Evolutionary conservation across 768 basidiomycete genomes (phyloP), one percentile per base, ranked within the genome.

Genomic region (Boletus subcaerulescens): DNA sequence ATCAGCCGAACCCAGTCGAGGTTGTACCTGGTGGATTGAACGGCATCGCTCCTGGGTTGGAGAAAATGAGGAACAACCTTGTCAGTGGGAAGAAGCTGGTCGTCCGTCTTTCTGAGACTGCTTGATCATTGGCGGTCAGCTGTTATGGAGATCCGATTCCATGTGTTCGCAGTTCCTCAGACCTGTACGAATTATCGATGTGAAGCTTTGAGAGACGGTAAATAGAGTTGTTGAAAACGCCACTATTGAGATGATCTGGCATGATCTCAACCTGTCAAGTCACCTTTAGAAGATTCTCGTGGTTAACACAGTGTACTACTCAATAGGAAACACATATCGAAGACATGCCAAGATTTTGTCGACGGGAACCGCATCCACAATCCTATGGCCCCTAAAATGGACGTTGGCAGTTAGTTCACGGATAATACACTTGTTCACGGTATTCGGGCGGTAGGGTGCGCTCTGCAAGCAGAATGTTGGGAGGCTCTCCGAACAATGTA

Each of bases 11-110:
- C 44, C 36, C 8, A 6, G 45, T 60, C 20, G 63, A 64, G 20
- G 59, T 77, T 2, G 36, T 80, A 8, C 68, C 75, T 0, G 66
- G 68, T 15, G 76, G 79, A 5, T 54, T 79, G 15, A 61, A 64
- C 4, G 76, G 72, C 1, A 65, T 80, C 7, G 48, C 35, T 1
- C 58, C 52, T 5, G 76, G 72, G 4, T 43, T 80, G 45, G 61
- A 72, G 43, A 65, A 54, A 45, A 20, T 79, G 55, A 62, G 60
- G 62, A 60, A 65, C 13, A 68, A 74, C 32, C 60, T 72, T 42
- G 73, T 78, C 26, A 78, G 76, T 40, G 77, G 68, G 0, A 66
- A 63, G 44, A 64, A 64, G 54, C n/a, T 64, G 20, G 29, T 60
- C 20, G 52, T 66, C 1, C 70, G 52, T 41, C 73, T 72, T 17